Conservation (phyloP, 176 grass and related monocot species). For the Canna indica region DNA sequence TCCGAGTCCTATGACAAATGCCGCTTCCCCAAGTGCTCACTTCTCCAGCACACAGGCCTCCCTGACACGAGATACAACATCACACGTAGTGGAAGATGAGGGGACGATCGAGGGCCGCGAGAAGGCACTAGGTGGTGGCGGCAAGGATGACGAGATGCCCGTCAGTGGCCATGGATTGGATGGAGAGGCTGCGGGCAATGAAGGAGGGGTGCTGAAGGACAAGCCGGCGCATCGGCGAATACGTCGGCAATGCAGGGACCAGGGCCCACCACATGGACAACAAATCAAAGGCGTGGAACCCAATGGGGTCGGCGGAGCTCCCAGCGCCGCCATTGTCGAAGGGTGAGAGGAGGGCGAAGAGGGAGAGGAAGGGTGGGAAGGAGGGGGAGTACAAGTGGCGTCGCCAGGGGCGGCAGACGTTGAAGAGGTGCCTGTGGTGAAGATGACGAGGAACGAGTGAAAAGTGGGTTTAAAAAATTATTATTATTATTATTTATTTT, state of each 20-base stretch:
- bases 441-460: no score
- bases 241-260: constrained; percentile 31
- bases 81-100: constrained; percentile 53
- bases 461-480: no score
- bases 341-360: constrained; percentile 19
- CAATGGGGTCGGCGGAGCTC: constrained; percentile 4
- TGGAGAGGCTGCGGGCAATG: constrained; percentile 52
- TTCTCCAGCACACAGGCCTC: constrained; percentile 27
- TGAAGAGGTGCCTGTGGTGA: constrained; percentile 40
- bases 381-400: constrained; percentile 47
- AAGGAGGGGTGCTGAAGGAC: constrained; percentile 57
- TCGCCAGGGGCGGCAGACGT: constrained; percentile 61
- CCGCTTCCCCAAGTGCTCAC: constrained; percentile 28
- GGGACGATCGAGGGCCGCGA: constrained; percentile 48
- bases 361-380: constrained; percentile 39
- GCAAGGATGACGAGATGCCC: constrained; percentile 50
- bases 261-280: constrained; percentile 30
- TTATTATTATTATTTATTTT: no score
- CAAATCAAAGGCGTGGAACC: constrained; percentile 52
- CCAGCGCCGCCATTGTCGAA: constrained; percentile 6
- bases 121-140: constrained; percentile 37
- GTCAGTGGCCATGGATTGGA: constrained; percentile 39
- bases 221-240: constrained; percentile 24
- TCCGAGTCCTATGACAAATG: constrained; percentile 30
- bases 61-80: constrained; percentile 24